Base-by-base conservation (phyloP, 2,329 filamentous ascomycete species). In the Epichloe scottii region DNA sequence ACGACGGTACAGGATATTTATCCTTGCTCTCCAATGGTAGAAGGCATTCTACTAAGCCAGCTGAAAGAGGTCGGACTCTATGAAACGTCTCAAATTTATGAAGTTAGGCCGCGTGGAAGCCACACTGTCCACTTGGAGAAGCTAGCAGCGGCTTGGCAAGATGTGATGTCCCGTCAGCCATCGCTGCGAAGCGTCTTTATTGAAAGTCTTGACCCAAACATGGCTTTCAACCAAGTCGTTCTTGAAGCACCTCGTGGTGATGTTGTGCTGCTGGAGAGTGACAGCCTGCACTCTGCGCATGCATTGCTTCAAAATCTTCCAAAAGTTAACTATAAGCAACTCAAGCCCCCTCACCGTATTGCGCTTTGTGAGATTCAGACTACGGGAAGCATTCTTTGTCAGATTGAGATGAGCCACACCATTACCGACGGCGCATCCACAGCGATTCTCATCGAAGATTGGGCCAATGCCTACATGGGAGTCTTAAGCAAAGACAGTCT, bases 1-100 rank as follows among this genome's bases (percentile, higher is more conserved):
- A 43, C 52, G 0, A 55, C 60, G 2, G 55, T 70, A 0, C 58
- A 66, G 23, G 66, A 67, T 19, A 60, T 69, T 0, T 70, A 66
- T 19, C 68, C 68, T 1, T 68, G 65, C 50, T 67, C 68, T 0
- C 65, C 66, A 0, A 62, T 68, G 53, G 68, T 71, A 42, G 59
- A 61, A 1, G 68, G 67, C 4, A 61, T 71, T 12, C 52, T 68
- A 0, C 52, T 70, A n/a, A 68, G 65, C 23, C 65, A 68, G 15
- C 17, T 44, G 21, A 55, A 52, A 48, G 48, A 48, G 0, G 12
- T 19, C 1, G 52, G 48, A 15, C 49, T 50, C 15, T 63, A 23
- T 55, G 10, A 58, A 55, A 46, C 52, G 47, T n/a, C 57, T 58
- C 52, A 54, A 53, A n/a, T 52, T 51, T 35, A 54, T 56, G 38